These are phyloP conservation scores for Acer saccharum DNA, from an alignment of 345 rosid species.

Conservation along the genomic window DNA sequence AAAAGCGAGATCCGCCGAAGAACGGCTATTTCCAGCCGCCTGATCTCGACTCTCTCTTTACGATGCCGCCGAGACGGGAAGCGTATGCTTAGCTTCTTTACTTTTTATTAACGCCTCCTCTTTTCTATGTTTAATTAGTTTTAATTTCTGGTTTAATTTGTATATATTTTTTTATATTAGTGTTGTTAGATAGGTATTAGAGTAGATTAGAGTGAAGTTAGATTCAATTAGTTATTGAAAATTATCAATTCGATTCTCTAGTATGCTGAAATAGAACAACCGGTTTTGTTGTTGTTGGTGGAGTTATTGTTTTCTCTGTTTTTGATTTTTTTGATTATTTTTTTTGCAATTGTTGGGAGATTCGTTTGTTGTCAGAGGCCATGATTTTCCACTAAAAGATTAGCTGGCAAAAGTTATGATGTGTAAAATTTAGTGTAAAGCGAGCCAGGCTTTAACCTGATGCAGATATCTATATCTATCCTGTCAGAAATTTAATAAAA, in stretches of 20 bases:
- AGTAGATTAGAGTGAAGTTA: background rate
- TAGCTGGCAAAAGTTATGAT: slow-evolving; percentile 20
- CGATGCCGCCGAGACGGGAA: slow-evolving; percentile 35
- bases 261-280: background rate
- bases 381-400: slow-evolving; percentile 17
- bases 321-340: background rate
- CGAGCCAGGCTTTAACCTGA: slow-evolving; percentile 4
- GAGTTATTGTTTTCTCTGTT: background rate
- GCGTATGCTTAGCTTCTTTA: slow-evolving; percentile 32
- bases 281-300: background rate
- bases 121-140: background rate
- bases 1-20: slow-evolving; percentile 54
- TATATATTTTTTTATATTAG: background rate
- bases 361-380: slow-evolving; percentile 11
- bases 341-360: background rate
- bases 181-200: background rate
- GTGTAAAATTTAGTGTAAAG: background rate
- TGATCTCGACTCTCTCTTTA: slow-evolving; percentile 63
- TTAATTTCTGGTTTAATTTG: background rate
- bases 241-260: slow-evolving; percentile 9
- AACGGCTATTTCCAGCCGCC: slow-evolving; percentile 72
- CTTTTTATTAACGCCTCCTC: too few relatives aligned
- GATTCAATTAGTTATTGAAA: slow-evolving; percentile 8
- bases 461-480: background rate
- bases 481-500: background rate